Evolutionary conservation across 768 basidiomycete genomes (phyloP), one percentile per base, ranked within the genome.

Genomic region (Pulveroboletus frians): DNA sequence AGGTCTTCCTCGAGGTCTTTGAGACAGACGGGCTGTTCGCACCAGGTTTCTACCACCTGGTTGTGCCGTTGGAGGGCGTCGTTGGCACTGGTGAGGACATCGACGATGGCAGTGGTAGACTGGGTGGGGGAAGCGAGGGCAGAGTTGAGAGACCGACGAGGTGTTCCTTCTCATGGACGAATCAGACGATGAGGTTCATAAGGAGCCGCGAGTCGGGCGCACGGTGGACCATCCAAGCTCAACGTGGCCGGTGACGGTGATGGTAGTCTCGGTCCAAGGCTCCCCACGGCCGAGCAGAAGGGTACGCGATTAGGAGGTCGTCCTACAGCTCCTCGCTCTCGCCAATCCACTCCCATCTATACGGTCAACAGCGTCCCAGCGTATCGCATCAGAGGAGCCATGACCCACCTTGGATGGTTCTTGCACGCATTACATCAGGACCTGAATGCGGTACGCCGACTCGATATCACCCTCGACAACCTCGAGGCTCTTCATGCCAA

Each of bases 141-240:
- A 0, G 79, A 66, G 54, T 79, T 66, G 76, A 72, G 36, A 88
- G 71, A 17, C 71, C 53, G n/a, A 62, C 58, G 8, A 78, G 68
- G 60, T 86, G 85, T 31, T 85, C 84, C 60, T 85, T 87, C 65
- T 90, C 87, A 53, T 81, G 76, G n/a, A n/a, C n/a, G n/a, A n/a
- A n/a, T n/a, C n/a, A n/a, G 7, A 71, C 67, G 42, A 88, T 72
- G 27, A 91, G 77, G 61, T 85, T 83, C 3, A 73, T 69, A 48
- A 91, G 76, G 13, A 91, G 74, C 84, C n/a, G n/a, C n/a, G n/a
- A n/a, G n/a, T n/a, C n/a, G n/a, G n/a, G n/a, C n/a, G n/a, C n/a
- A n/a, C n/a, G 76, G 63, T 86, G 85, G 41, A 85, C 82, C 85
- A 88, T 88, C 6, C 29, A n/a, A n/a, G n/a, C n/a, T 18, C 41